These are phyloP conservation scores for Passiflora organensis DNA, from an alignment of 345 rosid genomes.

Conservation along the genomic window DNA sequence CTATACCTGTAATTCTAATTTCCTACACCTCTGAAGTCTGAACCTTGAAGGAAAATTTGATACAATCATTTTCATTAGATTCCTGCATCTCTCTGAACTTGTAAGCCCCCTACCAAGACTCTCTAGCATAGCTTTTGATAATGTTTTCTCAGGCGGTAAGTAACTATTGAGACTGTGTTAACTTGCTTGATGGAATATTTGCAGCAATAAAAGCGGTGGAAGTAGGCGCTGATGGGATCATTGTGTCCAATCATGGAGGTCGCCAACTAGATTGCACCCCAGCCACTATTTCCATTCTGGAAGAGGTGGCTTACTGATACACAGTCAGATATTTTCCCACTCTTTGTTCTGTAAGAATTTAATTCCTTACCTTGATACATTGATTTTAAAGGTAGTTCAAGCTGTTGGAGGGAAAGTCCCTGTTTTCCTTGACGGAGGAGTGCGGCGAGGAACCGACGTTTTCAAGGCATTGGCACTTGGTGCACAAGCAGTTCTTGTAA, in stretches of 20 bases:
- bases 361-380: background rate
- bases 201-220: slow-evolving; percentile 72
- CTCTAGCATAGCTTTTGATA: no score
- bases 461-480: slow-evolving; percentile 97
- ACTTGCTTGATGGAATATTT: background rate
- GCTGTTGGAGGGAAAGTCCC: slow-evolving; percentile 82
- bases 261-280: slow-evolving; percentile 93
- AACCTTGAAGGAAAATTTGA: no score
- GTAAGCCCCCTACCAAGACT: no score
- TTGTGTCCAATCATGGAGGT: slow-evolving; percentile 96
- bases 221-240: slow-evolving; percentile 81
- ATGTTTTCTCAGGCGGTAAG: background rate
- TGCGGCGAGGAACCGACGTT: slow-evolving; percentile 96
- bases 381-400: slow-evolving; percentile 57
- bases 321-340: background rate
- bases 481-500: slow-evolving; percentile 90
- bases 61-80: no score
- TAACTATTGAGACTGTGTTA: background rate
- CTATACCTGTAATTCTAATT: no score
- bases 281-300: slow-evolving; percentile 79
- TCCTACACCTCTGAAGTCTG: no score
- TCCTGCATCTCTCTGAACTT: no score
- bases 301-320: slow-evolving; percentile 48
- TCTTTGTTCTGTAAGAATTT: background rate
- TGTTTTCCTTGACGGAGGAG: slow-evolving; percentile 92